Conservation (phyloP, 2,329 filamentous ascomycete species). For the Hypoxylon sp. region DNA sequence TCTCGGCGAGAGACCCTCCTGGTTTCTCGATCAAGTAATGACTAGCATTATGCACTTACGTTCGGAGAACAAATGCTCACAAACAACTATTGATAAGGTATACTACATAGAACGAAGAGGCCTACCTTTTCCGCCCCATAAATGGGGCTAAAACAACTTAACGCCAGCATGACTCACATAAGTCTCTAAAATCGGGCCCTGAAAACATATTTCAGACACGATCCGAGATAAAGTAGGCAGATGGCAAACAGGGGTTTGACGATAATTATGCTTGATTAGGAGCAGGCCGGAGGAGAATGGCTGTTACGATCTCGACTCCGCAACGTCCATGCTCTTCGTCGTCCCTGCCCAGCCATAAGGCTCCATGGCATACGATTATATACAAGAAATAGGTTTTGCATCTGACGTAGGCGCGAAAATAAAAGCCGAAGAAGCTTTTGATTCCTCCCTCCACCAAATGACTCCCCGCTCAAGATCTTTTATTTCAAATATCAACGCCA, state of each 20-base stretch:
- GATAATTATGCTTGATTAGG: conserved; percentile 48
- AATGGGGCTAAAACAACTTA: conserved; percentile 25
- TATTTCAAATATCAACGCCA: conserved; percentile 49
- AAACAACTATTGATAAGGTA: conserved; percentile 5
- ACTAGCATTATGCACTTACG: conserved; percentile 9
- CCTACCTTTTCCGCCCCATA: not conserved
- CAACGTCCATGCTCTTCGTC: conserved; percentile 40
- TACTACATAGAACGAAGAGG: not conserved
- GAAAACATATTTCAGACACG: conserved; percentile 36
- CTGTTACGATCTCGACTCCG: conserved; percentile 38
- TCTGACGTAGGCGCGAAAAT: conserved; percentile 39
- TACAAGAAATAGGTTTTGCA: conserved; percentile 49
- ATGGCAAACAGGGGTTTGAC: conserved; percentile 29
- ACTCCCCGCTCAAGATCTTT: conserved; percentile 34
- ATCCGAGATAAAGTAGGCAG: conserved; percentile 34
- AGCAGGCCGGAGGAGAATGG: conserved; percentile 37
- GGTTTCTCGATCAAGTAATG: conserved; percentile 27
- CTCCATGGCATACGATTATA: conserved; percentile 44
- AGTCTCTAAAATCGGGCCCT: conserved; percentile 11
- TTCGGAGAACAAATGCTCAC: conserved; percentile 17
- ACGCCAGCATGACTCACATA: conserved; percentile 30
- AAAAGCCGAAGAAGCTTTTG: conserved; percentile 26
- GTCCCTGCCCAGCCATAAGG: conserved; percentile 25
- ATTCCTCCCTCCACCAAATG: conserved; percentile 5
- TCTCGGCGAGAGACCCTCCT: conserved; percentile 12